Evolutionary conservation across 225 moss, liverwort and hornwort genomes (phyloP).

Genomic region (Physcomitrium patens): DNA sequence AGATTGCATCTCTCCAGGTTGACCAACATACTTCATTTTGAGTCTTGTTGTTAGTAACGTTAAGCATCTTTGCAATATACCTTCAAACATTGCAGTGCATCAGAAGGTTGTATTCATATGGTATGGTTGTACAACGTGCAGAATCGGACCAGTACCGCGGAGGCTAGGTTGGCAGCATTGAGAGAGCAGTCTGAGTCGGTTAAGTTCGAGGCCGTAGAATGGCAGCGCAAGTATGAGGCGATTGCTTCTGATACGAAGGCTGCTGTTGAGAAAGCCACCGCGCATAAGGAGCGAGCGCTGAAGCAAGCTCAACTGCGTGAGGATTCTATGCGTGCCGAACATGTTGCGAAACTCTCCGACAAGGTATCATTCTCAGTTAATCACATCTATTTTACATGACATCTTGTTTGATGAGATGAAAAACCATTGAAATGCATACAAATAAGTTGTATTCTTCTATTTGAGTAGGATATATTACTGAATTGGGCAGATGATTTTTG

Average conservation of each 20-base stretch:
- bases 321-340: constrained; percentile 81
- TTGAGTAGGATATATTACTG: neutral
- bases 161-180: constrained; percentile 88
- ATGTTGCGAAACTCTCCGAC: constrained; percentile 59
- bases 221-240: constrained; percentile 80
- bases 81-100: constrained; percentile 6
- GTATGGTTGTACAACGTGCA: constrained; percentile 21
- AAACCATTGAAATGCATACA: neutral
- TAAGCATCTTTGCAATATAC: neutral
- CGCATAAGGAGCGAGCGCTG: constrained; percentile 68
- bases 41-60: neutral
- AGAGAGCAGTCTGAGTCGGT: constrained; percentile 82
- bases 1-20: constrained; percentile 65
- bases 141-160: constrained; percentile 83
- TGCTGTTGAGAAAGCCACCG: constrained; percentile 68
- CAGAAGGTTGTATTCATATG: neutral
- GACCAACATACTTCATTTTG: neutral
- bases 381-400: neutral
- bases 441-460: neutral
- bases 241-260: constrained; percentile 62
- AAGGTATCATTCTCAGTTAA: constrained; percentile 45
- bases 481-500: neutral
- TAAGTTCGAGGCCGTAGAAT: constrained; percentile 84
- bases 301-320: constrained; percentile 80
- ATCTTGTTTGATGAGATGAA: neutral